Percentiles rank a stretch among this genome's conserved stretches.
phyloP scores from a whole-genome alignment of 805 yeast genomes.

The Tetrapisispora fleetii region DNA sequence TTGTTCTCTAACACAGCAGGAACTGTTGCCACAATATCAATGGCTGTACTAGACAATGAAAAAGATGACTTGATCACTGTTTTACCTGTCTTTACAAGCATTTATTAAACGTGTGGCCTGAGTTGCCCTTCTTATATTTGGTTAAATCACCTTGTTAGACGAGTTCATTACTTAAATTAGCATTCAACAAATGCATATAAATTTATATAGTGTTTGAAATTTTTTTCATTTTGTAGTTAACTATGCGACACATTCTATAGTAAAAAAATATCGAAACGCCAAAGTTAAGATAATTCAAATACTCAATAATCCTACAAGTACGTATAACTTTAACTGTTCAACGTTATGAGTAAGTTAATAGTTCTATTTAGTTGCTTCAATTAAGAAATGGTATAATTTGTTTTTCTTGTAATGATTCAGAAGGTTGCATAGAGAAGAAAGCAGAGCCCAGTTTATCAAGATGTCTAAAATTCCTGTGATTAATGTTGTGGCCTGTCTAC shows the following conservation, averaged over 20 bases:
- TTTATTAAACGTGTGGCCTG: neutral
- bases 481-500: slow-evolving; percentile 75
- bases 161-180: too few species aligned
- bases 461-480: slow-evolving; percentile 35
- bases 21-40: slow-evolving; percentile 16
- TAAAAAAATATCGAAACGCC: neutral
- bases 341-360: too few species aligned
- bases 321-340: too few species aligned
- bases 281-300: neutral
- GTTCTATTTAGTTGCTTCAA: too few species aligned
- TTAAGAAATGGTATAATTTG: too few species aligned
- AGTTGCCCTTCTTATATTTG: neutral
- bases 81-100: slow-evolving; percentile 11
- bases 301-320: neutral
- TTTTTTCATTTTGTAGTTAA: too few species aligned
- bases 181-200: too few species aligned
- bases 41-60: slow-evolving; percentile 5
- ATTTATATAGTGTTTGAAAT: too few species aligned
- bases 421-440: neutral
- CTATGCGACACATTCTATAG: neutral
- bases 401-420: too few species aligned
- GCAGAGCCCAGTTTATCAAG: neutral
- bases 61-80: slow-evolving; percentile 8
- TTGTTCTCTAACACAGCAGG: slow-evolving; percentile 10
- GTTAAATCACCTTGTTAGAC: too few species aligned